Percentiles rank a stretch among this genome's conserved stretches.
These are phyloP conservation scores for Flaveria brownii DNA, from an alignment of 129 eudicot species.

Conservation along the genomic window DNA sequence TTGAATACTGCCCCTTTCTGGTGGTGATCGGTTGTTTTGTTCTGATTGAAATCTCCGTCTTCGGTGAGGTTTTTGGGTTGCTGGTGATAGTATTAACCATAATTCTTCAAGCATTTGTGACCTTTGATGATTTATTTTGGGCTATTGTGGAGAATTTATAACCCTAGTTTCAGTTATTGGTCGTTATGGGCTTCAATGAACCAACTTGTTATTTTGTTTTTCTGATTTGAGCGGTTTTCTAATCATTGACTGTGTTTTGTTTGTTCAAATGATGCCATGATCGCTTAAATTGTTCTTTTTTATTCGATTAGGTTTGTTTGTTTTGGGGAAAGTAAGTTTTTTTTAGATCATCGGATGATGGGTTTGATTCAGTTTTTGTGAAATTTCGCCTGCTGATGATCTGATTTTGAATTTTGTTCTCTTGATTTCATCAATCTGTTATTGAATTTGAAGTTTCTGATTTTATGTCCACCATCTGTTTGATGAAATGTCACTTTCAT, in stretches of 20 bases:
- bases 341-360: constrained; percentile 22
- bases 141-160: constrained; percentile 15
- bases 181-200: constrained; percentile 24
- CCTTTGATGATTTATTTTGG: constrained; percentile 22
- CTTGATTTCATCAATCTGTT: constrained; percentile 1
- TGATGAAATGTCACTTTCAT: constrained; percentile 45
- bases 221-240: constrained; percentile 13
- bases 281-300: constrained; percentile 12
- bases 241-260: constrained; percentile 23
- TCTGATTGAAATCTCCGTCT: constrained; percentile 13
- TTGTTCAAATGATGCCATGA: constrained; percentile 12
- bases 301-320: not conserved
- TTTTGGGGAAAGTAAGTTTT: not conserved
- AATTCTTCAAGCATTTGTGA: constrained; percentile 2
- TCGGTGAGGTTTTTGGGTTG: constrained; percentile 2
- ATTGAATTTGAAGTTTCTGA: not conserved
- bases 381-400: constrained; percentile 18
- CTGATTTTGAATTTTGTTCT: not conserved
- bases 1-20: not conserved
- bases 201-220: constrained; percentile 20
- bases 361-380: constrained; percentile 24
- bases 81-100: not conserved
- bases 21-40: constrained; percentile 2
- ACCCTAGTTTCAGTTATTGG: constrained; percentile 25
- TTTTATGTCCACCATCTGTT: constrained; percentile 31